Base-by-base conservation (phyloP, 2,329 filamentous ascomycete genomes). In the Botryosphaeria dothidea region DNA sequence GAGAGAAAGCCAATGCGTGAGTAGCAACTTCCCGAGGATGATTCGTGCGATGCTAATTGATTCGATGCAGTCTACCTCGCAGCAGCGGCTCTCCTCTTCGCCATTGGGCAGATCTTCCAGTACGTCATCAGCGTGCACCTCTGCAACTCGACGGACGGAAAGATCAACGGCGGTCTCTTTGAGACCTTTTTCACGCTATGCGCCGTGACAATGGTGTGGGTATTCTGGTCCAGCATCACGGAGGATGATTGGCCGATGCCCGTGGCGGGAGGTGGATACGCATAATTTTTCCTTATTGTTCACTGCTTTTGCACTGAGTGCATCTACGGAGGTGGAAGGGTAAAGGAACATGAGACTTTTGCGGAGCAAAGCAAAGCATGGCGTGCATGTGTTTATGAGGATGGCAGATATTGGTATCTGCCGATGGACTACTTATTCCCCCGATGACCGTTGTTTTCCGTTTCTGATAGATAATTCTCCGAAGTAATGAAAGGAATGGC, bases 191-290 rank as follows among this genome's bases (percentile, higher is more conserved):
- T 99, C 81, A 98, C 93, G 0, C 83, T 97, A 0, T 81, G 94
- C 13, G 85, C 93, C 0, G 92, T 99, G 4, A 84, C 92, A 19
- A 88, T 88, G 79, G 81, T 97, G 69, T 99, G 95, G 93, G 79
- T 92, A 65, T 99, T 99, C 83, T 99, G 95, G 95, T 96, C 93
- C 52, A 97, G 93, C 81, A 99, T 99, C 72, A 99, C 95, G 17
- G 95, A 99, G 80, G 95, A 99, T 73, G 94, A 97, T 81, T 99
- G 95, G 95, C 92, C 93, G 2, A 83, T 86, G 77, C 82, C 84
- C 19, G 73, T 75, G 7, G 71, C 73, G 34, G 75, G 75, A 3
- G 74, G 75, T 7, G 73, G 76, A 31, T 81, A 81, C 69, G 76
- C 75, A 66, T 77, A 66, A 70, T 75, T 73, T 76, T 48, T 73